Base-by-base conservation (phyloP, 345 rosid species). In the Brassica incana region DNA sequence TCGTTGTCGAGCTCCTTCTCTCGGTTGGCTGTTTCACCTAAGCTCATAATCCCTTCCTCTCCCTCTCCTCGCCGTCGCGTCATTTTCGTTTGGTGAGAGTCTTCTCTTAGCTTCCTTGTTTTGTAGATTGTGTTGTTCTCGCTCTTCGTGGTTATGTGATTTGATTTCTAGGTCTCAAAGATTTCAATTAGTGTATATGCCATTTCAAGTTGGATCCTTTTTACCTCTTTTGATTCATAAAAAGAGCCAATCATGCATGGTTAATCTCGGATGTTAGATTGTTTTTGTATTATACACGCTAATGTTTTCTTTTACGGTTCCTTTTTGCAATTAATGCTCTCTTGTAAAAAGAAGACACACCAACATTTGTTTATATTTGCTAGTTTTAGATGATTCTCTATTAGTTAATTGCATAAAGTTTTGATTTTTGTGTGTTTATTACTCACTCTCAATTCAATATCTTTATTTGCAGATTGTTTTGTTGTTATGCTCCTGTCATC, bases 401-500 rank as follows among this genome's bases (percentile, higher is more conserved):
- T 20, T 10, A 9, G 1, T 71, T 62, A 6, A 10, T 38, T 54
- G 1, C 2, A 71, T 10, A 30, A 48, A 8, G 45, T 66, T 66
- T 58, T 66, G 54, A 9, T 48, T 48, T 67, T 60, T 69, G 10
- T 78, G 6, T 65, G 32, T 30, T 74, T 35, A 50, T 74, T 25
- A 50, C 71, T 52, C 8, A 15, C 32, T 2, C 3, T 62, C 2
- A 33, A 50, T 35, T 68, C 48, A 4, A 16, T 62, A 33, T 3
- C 6, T 69, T 6, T 62, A 10, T 52, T 54, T 80, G 72, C 68
- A 80, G 83, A 74, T 69, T 62, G 59, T 74, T 61, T 29, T 29
- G 32, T 29, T 36, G 65, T 69, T 48, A 11, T 50, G 3, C 25
- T 48, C 32, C 6, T 45, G 10, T 32, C 38, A 33, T 73, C 30